Base-by-base conservation (phyloP, 1,284 basidiomycete genomes). In the Apiotrichum domesticum region DNA sequence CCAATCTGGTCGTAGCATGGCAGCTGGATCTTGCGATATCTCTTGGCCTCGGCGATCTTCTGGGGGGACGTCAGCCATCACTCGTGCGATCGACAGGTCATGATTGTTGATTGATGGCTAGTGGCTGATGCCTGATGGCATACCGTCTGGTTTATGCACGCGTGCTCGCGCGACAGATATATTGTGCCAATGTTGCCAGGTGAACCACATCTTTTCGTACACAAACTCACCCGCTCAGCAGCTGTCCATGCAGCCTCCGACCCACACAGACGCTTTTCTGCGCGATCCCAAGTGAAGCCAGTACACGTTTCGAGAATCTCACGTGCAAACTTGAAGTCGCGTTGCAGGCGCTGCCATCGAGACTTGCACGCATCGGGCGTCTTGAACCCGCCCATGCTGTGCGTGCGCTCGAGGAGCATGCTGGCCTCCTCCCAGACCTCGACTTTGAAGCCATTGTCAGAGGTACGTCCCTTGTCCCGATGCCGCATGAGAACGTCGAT, bases 291-390 rank as follows among this genome's bases (percentile, higher is more conserved):
- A 1, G 42, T 55, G 46, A 74, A 68, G 2, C 67, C 70, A 5
- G 64, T 63, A 35, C 66, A 48, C 21, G 46, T 45, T 49, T 69
- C 64, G 11, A 56, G 34, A 51, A 69, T 62, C 33, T 72, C 67
- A 33, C 68, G 70, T 8, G 64, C 69, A 50, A 66, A 64, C 55
- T 67, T 69, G 63, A 62, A 74, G 51, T 74, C 71, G 34, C 72
- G 57, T 57, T 74, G 72, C 33, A 74, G 55, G 55, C 69, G 57
- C 55, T 74, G 72, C 72, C 72, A 74, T 9, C 71, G 60, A 35
- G 67, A 69, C 58, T 72, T 74, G 59, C 72, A 74, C 7, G 70
- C 71, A 29, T 74, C 72, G 2, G 72, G 62, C 2, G 71, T 72
- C 57, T 74, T 74, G n/a, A 67, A 64, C 2, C 72, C 71, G 13